A percentile compares a stretch with the other conserved stretches of the same genome.
Evolutionary conservation across 129 eudicot species (phyloP).

Genomic region (Rutidosis leptorrhynchoides): DNA sequence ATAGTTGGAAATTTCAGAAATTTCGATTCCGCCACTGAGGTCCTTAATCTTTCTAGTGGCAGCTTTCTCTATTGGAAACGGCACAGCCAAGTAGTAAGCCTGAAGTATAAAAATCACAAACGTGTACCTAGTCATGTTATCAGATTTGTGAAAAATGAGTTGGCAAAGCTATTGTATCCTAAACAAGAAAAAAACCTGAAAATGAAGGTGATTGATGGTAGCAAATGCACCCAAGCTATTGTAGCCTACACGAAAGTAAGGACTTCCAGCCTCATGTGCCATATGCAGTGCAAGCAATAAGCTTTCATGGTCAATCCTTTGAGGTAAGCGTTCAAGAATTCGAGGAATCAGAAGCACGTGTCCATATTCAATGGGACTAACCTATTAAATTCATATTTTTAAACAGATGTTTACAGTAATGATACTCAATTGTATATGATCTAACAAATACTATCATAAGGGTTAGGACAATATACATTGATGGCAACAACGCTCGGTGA

Average conservation of each 20-base stretch:
- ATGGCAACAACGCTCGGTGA: constrained; percentile 77
- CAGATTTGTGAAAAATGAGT: background rate
- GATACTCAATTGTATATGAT: background rate
- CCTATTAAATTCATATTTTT: constrained; percentile 40
- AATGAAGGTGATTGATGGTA: constrained; percentile 83
- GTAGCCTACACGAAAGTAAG: constrained; percentile 68
- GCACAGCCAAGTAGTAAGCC: constrained; percentile 68
- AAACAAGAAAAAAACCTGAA: constrained; percentile 47
- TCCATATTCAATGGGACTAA: constrained; percentile 87
- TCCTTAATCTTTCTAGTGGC: constrained; percentile 39
- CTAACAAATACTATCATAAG: background rate
- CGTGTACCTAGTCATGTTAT: background rate
- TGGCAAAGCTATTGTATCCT: background rate
- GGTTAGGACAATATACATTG: constrained; percentile 43
- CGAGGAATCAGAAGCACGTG: constrained; percentile 81
- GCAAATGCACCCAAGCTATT: constrained; percentile 94
- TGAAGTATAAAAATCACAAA: constrained; percentile 21
- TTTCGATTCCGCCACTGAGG: constrained; percentile 30
- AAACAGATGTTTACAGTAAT: background rate
- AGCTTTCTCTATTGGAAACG: constrained; percentile 67
- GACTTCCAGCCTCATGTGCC: constrained; percentile 65
- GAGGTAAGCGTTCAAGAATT: constrained; percentile 67
- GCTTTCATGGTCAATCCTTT: constrained; percentile 62
- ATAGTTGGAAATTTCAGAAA: constrained; percentile 56
- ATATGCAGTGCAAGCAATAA: constrained; percentile 59